phyloP scores from a whole-genome alignment of 2,329 filamentous ascomycete genomes.

The Diaporthe caulivora region DNA sequence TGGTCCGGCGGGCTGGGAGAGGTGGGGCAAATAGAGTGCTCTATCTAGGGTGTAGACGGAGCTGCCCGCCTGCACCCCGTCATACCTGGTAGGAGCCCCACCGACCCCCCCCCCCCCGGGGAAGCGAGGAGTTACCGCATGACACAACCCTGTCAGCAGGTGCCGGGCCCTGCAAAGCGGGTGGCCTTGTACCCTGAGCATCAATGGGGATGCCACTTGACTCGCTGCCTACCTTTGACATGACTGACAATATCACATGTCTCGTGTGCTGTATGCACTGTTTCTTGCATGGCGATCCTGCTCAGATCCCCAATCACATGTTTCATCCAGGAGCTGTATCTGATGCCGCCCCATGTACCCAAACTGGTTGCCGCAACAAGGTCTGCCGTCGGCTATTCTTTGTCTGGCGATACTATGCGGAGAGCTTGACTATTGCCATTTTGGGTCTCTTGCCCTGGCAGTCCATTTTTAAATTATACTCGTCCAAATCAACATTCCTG shows the following conservation, averaged over 20 bases:
- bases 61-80: background rate
- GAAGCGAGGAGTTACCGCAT: slow-evolving; percentile 9
- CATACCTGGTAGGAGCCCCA: background rate
- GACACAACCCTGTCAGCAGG: slow-evolving; percentile 24
- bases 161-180: background rate
- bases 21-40: background rate
- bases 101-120: too few relatives aligned
- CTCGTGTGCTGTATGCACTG: background rate
- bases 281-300: background rate
- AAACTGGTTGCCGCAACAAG: background rate
- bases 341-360: background rate
- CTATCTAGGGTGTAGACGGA: too few relatives aligned
- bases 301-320: background rate
- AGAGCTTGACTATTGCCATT: too few relatives aligned
- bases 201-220: slow-evolving; percentile 1
- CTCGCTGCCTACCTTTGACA: background rate
- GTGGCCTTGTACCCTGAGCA: background rate
- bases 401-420: too few relatives aligned
- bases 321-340: background rate
- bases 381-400: background rate
- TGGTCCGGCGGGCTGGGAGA: background rate
- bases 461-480: too few relatives aligned
- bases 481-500: too few relatives aligned
- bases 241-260: background rate
- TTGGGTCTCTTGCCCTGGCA: too few relatives aligned